Evolutionary conservation across 495 filamentous ascomycete species (phyloP), one percentile per base, ranked within the genome.

Genomic region (Penicillium soppii): DNA sequence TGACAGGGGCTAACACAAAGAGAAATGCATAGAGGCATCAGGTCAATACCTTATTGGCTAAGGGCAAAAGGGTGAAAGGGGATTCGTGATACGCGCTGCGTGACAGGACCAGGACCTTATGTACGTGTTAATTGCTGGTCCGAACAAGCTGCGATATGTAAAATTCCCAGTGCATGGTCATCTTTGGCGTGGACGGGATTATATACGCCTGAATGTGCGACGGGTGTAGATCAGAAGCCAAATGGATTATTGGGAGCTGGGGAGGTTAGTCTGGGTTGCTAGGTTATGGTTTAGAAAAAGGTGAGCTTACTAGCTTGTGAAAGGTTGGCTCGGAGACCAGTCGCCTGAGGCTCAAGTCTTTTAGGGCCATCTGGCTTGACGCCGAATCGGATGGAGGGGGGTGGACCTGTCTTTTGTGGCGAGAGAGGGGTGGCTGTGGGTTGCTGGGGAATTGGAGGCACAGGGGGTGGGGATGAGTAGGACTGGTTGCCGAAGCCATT

Each of bases 331-430:
- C 86, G 85, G 54, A 86, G 69, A 58, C 94, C 95, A 21, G 94
- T 98, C 19, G 91, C 81, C 75, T 98, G 94, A 25, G 92, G 88
- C 52, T 82, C 80, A 59, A 97, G 71, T 65, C 89, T 92, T 68
- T 90, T 90, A 25, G 78, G 68, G 8, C 73, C 73, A 29, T 82
- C 84, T 16, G 71, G 71, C 55, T 78, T 74, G 38, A 96, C 86
- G 19, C 94, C 94, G 61, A 98, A 98, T 53, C 91, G 77, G 16
- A 98, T 82, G 15, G 91, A 84, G 25, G 94, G 94, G 26, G 94
- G 73, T n/a, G 94, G 95, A 0, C 94, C 94, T 2, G 94, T 98
- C 76, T 91, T 87, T 68, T 98, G 94, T 26, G 94, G 85, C 40
- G 84, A 68, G 49, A 98, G 72, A 25, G 86, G 85, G 7, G 75